These are phyloP conservation scores for Pezicula carpinea DNA, from an alignment of 2,329 filamentous ascomycete species.

Conservation along the genomic window DNA sequence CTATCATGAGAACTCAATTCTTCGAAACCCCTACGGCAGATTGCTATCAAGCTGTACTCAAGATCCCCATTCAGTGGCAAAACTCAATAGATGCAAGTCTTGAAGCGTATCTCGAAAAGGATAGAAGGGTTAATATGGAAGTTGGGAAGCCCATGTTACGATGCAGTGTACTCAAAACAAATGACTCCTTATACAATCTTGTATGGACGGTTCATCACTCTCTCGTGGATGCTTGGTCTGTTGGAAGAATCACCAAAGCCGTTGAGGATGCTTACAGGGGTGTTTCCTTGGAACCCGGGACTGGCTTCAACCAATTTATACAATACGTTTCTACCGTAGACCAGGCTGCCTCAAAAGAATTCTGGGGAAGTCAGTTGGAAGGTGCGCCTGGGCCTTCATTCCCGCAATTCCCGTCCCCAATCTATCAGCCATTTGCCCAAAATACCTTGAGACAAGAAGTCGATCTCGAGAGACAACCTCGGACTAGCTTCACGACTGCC, in stretches of 20 bases:
- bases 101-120: neutral
- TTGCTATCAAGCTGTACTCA: constrained; percentile 2
- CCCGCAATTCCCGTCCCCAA: neutral
- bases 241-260: constrained; percentile 23
- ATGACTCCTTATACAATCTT: neutral
- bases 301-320: neutral
- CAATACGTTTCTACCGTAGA: neutral
- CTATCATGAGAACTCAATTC: constrained; percentile 1
- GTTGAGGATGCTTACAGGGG: neutral
- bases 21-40: neutral
- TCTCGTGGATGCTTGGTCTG: constrained; percentile 62
- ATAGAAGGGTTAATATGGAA: neutral
- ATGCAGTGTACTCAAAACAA: neutral
- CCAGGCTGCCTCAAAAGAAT: neutral
- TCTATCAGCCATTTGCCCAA: neutral
- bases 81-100: neutral
- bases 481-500: neutral
- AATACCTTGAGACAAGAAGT: neutral
- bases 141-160: neutral
- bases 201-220: constrained; percentile 45
- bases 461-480: neutral
- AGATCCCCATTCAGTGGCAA: neutral
- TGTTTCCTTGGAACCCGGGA: no score
- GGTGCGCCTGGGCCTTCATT: neutral
- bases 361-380: neutral